Conservation (phyloP, 495 filamentous ascomycete species). For the Glutinoglossum americanum region DNA sequence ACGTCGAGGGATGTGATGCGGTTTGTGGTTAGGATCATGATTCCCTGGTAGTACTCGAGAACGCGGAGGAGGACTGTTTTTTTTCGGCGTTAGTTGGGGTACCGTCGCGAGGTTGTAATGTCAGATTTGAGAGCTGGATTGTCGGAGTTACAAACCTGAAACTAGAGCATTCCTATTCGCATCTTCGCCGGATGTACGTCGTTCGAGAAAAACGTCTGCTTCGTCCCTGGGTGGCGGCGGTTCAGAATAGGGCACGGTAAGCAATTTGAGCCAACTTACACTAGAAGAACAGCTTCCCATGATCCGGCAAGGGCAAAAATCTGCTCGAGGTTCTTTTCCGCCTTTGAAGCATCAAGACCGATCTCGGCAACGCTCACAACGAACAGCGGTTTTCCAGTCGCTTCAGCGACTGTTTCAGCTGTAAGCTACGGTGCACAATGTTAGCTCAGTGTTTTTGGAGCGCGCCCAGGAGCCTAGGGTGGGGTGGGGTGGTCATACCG, state of each 20-base stretch:
- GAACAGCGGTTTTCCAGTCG: slow-evolving; percentile 11
- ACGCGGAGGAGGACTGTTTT: background rate
- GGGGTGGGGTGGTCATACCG: too few relatives aligned
- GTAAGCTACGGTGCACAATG: background rate
- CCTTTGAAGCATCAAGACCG: slow-evolving; percentile 9
- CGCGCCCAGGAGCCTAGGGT: background rate
- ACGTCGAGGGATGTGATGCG: background rate
- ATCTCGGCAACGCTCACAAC: slow-evolving; percentile 11
- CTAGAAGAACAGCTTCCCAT: slow-evolving; percentile 11
- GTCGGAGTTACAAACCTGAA: slow-evolving; percentile 6
- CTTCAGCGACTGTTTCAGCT: slow-evolving; percentile 11
- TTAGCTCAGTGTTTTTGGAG: background rate
- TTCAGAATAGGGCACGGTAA: background rate
- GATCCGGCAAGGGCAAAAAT: slow-evolving; percentile 12
- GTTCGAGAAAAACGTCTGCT: slow-evolving; percentile 10
- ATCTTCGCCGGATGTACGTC: background rate
- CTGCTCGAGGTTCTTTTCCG: slow-evolving; percentile 10
- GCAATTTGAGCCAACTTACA: slow-evolving; percentile 6
- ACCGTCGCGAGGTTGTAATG: too few relatives aligned
- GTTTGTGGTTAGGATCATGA: background rate
- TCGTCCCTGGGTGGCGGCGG: slow-evolving; percentile 5
- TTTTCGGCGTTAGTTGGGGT: too few relatives aligned
- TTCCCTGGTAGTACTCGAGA: background rate
- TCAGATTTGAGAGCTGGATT: too few relatives aligned
- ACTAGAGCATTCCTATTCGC: slow-evolving; percentile 8